These are phyloP conservation scores for Sicyos edulis DNA, from an alignment of 306 rosid genomes.

Conservation along the genomic window DNA sequence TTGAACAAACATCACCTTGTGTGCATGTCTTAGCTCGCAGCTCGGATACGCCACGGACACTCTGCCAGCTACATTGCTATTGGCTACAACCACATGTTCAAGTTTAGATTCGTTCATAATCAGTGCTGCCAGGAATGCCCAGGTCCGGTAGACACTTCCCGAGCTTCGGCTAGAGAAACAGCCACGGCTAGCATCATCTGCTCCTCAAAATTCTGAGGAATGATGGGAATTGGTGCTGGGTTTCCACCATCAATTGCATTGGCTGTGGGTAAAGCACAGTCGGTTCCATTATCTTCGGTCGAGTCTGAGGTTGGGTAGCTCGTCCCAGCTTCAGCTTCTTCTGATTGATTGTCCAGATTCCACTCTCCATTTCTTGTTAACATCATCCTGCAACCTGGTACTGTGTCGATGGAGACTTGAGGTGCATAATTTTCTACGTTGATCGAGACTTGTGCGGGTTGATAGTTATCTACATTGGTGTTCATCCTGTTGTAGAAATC, in stretches of 20 bases:
- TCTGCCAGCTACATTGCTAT: constrained; percentile 27
- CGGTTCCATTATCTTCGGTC: constrained; percentile 40
- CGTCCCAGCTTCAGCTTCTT: constrained; percentile 49
- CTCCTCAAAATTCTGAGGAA: constrained; percentile 93
- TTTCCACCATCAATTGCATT: constrained; percentile 49
- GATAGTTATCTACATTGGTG: constrained; percentile 46
- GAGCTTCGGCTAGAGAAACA: constrained; percentile 86
- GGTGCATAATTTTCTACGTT: constrained; percentile 45
- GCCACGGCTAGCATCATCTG: constrained; percentile 99
- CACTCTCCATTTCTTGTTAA: constrained; percentile 48
- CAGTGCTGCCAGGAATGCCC: constrained; percentile 69
- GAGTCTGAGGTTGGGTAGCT: constrained; percentile 51
- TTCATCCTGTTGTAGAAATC: constrained; percentile 51
- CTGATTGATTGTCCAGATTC: constrained; percentile 46
- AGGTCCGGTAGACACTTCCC: constrained; percentile 49
- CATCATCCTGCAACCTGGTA: constrained; percentile 29
- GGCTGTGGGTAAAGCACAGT: constrained; percentile 32
- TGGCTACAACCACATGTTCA: constrained; percentile 20
- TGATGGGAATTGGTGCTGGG: constrained; percentile 43
- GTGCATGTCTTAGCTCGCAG: constrained; percentile 33
- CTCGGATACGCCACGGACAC: background rate
- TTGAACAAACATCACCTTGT: constrained; percentile 15
- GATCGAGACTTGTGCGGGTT: constrained; percentile 23
- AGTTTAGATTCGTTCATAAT: background rate
- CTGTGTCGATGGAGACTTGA: constrained; percentile 36